Percentiles rank a stretch among this genome's conserved stretches.
These are phyloP conservation scores for Ceratocystis huliohia DNA, from an alignment of 2,329 filamentous ascomycete genomes.

Conservation along the genomic window DNA sequence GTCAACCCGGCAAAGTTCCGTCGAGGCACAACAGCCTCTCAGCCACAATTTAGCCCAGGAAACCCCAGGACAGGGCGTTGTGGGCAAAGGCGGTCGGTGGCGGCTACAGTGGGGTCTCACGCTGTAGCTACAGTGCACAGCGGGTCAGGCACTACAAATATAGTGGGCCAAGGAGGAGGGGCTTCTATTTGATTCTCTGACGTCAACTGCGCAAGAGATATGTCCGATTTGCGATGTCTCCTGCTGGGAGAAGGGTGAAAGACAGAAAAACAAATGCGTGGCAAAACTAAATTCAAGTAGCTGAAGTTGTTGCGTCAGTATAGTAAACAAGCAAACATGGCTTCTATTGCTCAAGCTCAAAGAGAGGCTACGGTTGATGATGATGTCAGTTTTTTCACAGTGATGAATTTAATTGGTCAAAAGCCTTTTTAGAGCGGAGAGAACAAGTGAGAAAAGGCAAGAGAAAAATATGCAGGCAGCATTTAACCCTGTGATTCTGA, in stretches of 20 bases:
- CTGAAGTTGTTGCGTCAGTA: background rate
- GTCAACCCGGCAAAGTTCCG: no score
- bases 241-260: background rate
- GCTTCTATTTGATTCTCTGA: background rate
- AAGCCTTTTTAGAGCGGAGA: background rate
- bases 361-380: background rate
- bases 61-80: background rate
- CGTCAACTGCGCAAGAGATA: background rate
- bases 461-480: background rate
- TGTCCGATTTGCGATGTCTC: background rate
- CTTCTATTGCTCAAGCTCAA: background rate
- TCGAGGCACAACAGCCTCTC: background rate
- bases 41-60: background rate
- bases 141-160: background rate
- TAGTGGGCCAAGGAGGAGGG: background rate
- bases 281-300: background rate
- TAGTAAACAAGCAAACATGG: no score
- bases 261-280: background rate
- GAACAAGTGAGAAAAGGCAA: background rate
- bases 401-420: background rate
- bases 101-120: background rate
- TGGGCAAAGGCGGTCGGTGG: background rate
- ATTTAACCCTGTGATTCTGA: background rate
- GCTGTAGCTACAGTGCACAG: background rate
- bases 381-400: conserved; percentile 7